Conservation (phyloP, 1,139 yeast genomes). For the Suhomyces atakaporum region DNA sequence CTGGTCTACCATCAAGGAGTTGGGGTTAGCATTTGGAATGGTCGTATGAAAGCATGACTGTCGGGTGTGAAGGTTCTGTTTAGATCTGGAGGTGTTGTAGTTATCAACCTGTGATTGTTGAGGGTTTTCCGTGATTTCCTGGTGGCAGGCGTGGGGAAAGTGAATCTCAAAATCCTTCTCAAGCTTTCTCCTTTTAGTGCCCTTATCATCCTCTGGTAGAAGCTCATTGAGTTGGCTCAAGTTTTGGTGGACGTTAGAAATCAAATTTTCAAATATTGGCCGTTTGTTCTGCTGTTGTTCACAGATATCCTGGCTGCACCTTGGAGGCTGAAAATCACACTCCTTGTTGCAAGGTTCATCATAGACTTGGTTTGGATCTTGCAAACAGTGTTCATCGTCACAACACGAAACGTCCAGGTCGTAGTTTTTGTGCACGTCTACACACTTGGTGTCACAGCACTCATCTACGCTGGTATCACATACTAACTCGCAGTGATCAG, state of each 20-base stretch:
- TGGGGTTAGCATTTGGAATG: constrained; percentile 29
- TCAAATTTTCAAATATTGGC: constrained; percentile 38
- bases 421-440: constrained; percentile 11
- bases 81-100: too few relatives aligned
- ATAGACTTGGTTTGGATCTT: neutral
- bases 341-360: neutral
- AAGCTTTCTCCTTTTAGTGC: constrained; percentile 14
- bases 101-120: too few relatives aligned
- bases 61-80: constrained; percentile 28
- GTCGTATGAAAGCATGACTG: constrained; percentile 51
- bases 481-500: constrained; percentile 4
- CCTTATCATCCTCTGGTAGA: constrained; percentile 1
- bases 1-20: constrained; percentile 15
- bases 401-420: constrained; percentile 6
- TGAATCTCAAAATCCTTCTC: constrained; percentile 26
- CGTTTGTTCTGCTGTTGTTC: constrained; percentile 26
- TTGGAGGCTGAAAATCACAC: constrained; percentile 3
- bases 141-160: constrained; percentile 46
- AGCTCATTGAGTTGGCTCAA: constrained; percentile 18
- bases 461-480: constrained; percentile 5
- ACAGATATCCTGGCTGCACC: constrained; percentile 27
- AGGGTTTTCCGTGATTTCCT: constrained; percentile 10
- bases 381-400: constrained; percentile 8
- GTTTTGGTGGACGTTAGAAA: constrained; percentile 35
- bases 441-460: constrained; percentile 24